Conservation (phyloP, 1,284 basidiomycete species). For the Grifola frondosa region DNA sequence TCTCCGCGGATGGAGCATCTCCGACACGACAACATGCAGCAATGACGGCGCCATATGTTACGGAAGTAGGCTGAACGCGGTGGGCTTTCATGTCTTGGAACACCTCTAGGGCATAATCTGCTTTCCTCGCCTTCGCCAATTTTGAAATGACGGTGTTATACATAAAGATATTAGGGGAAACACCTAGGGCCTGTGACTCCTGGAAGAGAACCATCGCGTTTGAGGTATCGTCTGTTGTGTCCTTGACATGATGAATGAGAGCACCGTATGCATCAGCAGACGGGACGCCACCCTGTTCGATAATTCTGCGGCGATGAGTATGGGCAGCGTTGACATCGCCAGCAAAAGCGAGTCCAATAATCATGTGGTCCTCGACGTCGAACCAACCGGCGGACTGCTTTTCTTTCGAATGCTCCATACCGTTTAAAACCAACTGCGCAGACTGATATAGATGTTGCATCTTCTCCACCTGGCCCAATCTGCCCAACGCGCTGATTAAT, state of each 20-base stretch:
- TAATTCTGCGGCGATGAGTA: slow-evolving; percentile 76
- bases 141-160: slow-evolving; percentile 97
- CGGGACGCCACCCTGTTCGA: slow-evolving; percentile 77
- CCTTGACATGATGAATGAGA: slow-evolving; percentile 83
- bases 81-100: slow-evolving; percentile 83
- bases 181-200: slow-evolving; percentile 72
- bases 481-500: slow-evolving; percentile 70
- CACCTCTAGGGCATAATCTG: slow-evolving; percentile 81
- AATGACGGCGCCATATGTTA: slow-evolving; percentile 96
- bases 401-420: slow-evolving; percentile 44
- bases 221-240: slow-evolving; percentile 91
- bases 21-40: slow-evolving; percentile 94
- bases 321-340: slow-evolving; percentile 81
- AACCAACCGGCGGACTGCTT: slow-evolving; percentile 69
- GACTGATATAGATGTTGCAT: slow-evolving; percentile 69
- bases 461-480: slow-evolving; percentile 58
- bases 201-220: slow-evolving; percentile 84
- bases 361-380: slow-evolving; percentile 83
- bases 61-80: slow-evolving; percentile 71
- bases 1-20: slow-evolving; percentile 81
- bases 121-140: slow-evolving; percentile 89
- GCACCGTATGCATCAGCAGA: slow-evolving; percentile 89
- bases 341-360: slow-evolving; percentile 79
- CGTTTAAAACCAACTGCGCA: slow-evolving; percentile 61
- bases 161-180: slow-evolving; percentile 80